phyloP scores from a whole-genome alignment of 2,329 filamentous ascomycete genomes.

The Neofusicoccum parvum region DNA sequence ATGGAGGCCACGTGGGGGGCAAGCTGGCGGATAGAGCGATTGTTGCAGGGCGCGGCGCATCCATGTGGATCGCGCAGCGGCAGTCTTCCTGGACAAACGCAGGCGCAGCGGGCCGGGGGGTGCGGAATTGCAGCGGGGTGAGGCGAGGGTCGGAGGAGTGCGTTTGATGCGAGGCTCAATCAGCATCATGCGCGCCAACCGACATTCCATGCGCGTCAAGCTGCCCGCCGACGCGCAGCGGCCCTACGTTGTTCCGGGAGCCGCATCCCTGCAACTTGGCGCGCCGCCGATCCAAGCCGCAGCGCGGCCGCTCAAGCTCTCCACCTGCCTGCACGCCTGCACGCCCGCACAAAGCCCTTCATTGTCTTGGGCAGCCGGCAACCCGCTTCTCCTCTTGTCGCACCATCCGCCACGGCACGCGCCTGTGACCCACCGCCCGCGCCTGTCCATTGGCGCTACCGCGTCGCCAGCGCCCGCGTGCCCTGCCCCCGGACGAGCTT shows the following conservation, averaged over 20 bases:
- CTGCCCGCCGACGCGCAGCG: not conserved
- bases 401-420: not conserved
- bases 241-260: not conserved
- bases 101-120: not conserved
- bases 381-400: not conserved
- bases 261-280: not conserved
- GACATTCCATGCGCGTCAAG: not conserved
- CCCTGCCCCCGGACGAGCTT: not conserved
- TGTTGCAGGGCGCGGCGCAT: not conserved
- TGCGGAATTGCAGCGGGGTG: not conserved
- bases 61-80: not conserved
- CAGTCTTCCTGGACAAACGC: too few relatives aligned
- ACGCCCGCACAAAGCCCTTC: not conserved
- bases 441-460: not conserved
- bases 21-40: not conserved
- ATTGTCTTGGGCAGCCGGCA: not conserved
- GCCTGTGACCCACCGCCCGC: not conserved
- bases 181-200: not conserved
- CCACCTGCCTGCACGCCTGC: not conserved
- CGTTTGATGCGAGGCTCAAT: not conserved
- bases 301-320: not conserved
- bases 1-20: slow-evolving; percentile 13
- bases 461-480: not conserved
- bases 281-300: slow-evolving; percentile 1
- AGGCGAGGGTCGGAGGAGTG: not conserved